These are phyloP conservation scores for Antrodiella citrinella DNA, from an alignment of 768 basidiomycete genomes.

Conservation along the genomic window DNA sequence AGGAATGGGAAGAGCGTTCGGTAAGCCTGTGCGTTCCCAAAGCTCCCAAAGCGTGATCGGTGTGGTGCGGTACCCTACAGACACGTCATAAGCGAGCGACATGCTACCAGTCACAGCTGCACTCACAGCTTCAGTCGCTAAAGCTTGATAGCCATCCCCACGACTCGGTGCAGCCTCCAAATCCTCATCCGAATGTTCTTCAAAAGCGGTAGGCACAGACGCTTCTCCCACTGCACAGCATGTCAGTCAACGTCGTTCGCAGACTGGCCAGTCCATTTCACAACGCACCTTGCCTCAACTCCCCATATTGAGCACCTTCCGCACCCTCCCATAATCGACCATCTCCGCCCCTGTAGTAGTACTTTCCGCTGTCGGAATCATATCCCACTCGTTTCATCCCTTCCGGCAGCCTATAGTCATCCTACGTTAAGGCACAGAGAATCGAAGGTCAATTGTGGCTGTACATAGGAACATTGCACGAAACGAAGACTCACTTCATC, in stretches of 20 bases:
- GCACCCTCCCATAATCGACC: constrained; percentile 50
- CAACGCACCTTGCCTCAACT: constrained; percentile 32
- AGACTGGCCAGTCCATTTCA: not conserved
- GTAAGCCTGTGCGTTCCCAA: constrained; percentile 29
- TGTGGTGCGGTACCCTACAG: not conserved
- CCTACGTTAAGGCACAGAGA: constrained; percentile 23
- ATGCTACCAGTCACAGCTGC: not conserved
- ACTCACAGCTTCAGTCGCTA: constrained; percentile 43
- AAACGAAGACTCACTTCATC: constrained; percentile 24
- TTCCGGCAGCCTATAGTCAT: constrained; percentile 44
- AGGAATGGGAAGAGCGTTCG: constrained; percentile 63
- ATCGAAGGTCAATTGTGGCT: too few relatives aligned
- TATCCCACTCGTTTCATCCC: constrained; percentile 64
- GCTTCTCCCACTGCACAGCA: constrained; percentile 3
- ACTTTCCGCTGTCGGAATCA: constrained; percentile 61
- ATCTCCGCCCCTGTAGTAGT: constrained; percentile 51
- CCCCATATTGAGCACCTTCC: constrained; percentile 56
- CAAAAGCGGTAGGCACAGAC: constrained; percentile 3
- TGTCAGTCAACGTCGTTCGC: not conserved
- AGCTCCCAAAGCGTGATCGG: not conserved
- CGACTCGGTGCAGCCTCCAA: constrained; percentile 49
- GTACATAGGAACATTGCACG: too few relatives aligned
- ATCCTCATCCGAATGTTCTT: constrained; percentile 32
- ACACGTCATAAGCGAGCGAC: not conserved
- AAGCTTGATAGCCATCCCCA: constrained; percentile 48